phyloP scores from a whole-genome alignment of 441 rosid genomes.

The Populus tomentosa region DNA sequence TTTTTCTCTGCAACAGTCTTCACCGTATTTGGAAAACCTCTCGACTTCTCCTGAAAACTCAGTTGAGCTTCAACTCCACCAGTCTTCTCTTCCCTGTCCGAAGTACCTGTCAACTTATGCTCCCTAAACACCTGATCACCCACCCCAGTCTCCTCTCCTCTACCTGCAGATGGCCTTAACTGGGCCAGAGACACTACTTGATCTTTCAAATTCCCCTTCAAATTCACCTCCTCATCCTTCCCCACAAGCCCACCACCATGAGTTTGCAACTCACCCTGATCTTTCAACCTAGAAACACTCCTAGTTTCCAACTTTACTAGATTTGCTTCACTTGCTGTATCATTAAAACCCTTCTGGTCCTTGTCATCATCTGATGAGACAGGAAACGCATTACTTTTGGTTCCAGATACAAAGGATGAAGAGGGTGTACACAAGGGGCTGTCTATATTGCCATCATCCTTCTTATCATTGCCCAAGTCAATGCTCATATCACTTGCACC shows the following conservation, averaged over 20 bases:
- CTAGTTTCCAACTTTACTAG: conserved; percentile 34
- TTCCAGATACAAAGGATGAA: conserved; percentile 43
- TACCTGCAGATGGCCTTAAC: conserved; percentile 23
- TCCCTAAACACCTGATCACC: conserved; percentile 33
- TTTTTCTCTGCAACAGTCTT: conserved; percentile 27
- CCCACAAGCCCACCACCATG: conserved; percentile 23
- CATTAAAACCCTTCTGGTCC: conserved; percentile 37
- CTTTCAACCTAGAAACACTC: conserved; percentile 32
- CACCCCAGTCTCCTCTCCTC: conserved; percentile 26
- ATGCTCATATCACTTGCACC: conserved; percentile 98
- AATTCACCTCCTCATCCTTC: conserved; percentile 37
- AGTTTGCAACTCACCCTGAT: conserved; percentile 35
- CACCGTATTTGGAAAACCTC: conserved; percentile 22
- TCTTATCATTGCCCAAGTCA: conserved; percentile 78
- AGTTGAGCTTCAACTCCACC: conserved; percentile 25
- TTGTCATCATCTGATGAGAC: conserved; percentile 28
- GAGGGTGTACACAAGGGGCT: conserved; percentile 70
- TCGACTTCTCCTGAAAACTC: conserved; percentile 28
- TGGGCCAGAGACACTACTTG: conserved; percentile 25
- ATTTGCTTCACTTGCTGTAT: conserved; percentile 27
- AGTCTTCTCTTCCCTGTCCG: conserved; percentile 33
- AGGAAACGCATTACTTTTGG: conserved; percentile 29
- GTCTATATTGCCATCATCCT: conserved; percentile 43
- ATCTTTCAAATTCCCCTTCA: conserved; percentile 33
- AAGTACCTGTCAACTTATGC: conserved; percentile 33